Conservation (phyloP, 2,329 filamentous ascomycete species). For the Fusarium agapanthi region DNA sequence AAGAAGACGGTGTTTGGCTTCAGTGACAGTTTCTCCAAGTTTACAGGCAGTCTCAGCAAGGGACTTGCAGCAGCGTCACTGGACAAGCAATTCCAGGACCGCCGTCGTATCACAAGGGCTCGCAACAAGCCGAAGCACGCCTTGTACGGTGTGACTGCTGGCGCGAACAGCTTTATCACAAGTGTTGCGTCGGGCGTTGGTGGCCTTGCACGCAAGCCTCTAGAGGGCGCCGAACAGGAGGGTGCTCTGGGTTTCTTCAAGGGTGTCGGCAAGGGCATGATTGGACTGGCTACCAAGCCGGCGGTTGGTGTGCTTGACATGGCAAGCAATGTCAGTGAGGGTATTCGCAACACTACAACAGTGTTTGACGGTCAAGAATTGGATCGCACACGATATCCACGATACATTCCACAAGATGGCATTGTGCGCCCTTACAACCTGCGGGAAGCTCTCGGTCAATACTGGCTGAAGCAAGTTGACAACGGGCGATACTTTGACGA, state of each 20-base stretch:
- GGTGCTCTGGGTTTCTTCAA: conserved; percentile 96
- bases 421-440: conserved; percentile 95
- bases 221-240: conserved; percentile 96
- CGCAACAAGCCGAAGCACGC: conserved; percentile 97
- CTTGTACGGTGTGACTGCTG: conserved; percentile 92
- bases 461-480: conserved; percentile 98
- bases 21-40: conserved; percentile 96
- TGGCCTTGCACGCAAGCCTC: conserved; percentile 88
- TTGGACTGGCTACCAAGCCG: conserved; percentile 95
- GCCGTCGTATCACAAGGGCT: conserved; percentile 89
- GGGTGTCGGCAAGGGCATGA: conserved; percentile 92
- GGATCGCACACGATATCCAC: conserved; percentile 90
- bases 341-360: conserved; percentile 97
- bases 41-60: conserved; percentile 97
- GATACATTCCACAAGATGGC: conserved; percentile 91
- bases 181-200: conserved; percentile 94
- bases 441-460: conserved; percentile 94
- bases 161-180: conserved; percentile 92
- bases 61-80: conserved; percentile 93
- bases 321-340: conserved; percentile 95
- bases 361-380: conserved; percentile 96
- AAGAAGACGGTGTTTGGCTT: conserved; percentile 99
- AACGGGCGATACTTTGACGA: conserved; percentile 98
- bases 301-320: conserved; percentile 97
- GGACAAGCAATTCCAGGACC: conserved; percentile 98